Conservation (phyloP, 345 rosid genomes). For the Passiflora organensis region DNA sequence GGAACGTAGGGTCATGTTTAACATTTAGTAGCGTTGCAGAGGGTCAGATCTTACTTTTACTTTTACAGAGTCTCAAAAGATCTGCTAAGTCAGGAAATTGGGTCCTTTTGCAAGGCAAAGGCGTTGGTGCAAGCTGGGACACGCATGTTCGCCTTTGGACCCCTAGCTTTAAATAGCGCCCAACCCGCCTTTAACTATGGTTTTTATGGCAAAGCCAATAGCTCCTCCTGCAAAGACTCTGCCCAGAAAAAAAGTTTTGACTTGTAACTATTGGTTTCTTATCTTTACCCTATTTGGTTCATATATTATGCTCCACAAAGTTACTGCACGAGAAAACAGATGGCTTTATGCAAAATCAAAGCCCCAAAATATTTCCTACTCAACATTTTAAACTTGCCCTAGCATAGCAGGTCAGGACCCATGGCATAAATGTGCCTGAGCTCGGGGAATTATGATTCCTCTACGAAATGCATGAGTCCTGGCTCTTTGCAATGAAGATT, state of each 20-base stretch:
- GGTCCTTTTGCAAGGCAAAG: slow-evolving; percentile 17
- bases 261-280: slow-evolving; percentile 21
- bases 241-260: slow-evolving; percentile 42
- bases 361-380: too few relatives aligned
- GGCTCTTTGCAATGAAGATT: too few relatives aligned
- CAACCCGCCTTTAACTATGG: neutral
- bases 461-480: too few relatives aligned
- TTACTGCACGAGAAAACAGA: neutral
- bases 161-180: slow-evolving; percentile 4
- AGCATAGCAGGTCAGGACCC: too few relatives aligned
- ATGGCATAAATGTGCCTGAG: too few relatives aligned
- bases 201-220: neutral
- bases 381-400: too few relatives aligned
- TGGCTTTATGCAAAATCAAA: neutral
- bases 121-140: slow-evolving; percentile 10
- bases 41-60: slow-evolving; percentile 3
- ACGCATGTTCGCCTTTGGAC: slow-evolving; percentile 28
- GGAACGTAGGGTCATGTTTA: slow-evolving; percentile 21
- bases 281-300: neutral
- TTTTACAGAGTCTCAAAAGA: slow-evolving; percentile 19
- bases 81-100: slow-evolving; percentile 11
- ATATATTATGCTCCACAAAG: neutral
- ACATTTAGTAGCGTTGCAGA: neutral
- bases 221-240: slow-evolving; percentile 12
- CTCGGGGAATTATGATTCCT: too few relatives aligned